phyloP scores from a whole-genome alignment of 176 grass and related monocot genomes.

The Lolium multiflorum region DNA sequence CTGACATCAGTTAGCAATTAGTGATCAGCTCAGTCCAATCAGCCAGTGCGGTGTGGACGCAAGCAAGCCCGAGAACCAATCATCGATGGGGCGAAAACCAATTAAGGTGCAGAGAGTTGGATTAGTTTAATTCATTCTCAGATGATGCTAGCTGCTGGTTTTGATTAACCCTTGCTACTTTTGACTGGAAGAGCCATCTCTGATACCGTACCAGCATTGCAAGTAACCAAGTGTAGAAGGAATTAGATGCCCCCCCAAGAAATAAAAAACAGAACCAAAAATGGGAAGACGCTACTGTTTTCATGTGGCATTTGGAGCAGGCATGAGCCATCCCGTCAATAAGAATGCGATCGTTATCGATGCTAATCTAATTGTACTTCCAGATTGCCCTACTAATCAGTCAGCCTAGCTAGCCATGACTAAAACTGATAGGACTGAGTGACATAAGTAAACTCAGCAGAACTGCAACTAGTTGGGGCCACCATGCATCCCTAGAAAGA shows the following conservation, averaged over 20 bases:
- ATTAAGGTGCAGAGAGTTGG: background rate
- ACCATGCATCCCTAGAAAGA: slow-evolving; percentile 11
- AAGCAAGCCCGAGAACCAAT: slow-evolving; percentile 40
- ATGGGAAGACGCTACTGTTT: slow-evolving; percentile 23
- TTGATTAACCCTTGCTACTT: slow-evolving; percentile 21
- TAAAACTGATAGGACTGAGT: slow-evolving; percentile 14
- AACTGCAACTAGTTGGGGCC: slow-evolving; percentile 23
- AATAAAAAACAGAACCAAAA: background rate
- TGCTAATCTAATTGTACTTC: background rate
- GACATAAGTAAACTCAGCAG: slow-evolving; percentile 15
- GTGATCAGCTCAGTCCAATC: slow-evolving; percentile 50
- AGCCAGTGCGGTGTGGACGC: slow-evolving; percentile 31
- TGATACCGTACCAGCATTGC: background rate
- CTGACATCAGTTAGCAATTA: slow-evolving; percentile 53
- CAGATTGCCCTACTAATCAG: background rate
- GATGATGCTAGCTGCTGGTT: slow-evolving; percentile 23
- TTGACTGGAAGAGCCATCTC: slow-evolving; percentile 45
- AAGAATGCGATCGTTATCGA: background rate
- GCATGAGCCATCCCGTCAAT: slow-evolving; percentile 21
- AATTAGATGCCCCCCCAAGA: slow-evolving; percentile 6
- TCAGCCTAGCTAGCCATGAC: slow-evolving; percentile 15
- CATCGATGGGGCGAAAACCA: background rate
- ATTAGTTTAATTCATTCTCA: slow-evolving; percentile 15
- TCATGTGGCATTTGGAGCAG: slow-evolving; percentile 37
- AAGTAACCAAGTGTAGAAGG: slow-evolving; percentile 35